Conservation (phyloP, 768 basidiomycete species). For the Lactarius sp. region DNA sequence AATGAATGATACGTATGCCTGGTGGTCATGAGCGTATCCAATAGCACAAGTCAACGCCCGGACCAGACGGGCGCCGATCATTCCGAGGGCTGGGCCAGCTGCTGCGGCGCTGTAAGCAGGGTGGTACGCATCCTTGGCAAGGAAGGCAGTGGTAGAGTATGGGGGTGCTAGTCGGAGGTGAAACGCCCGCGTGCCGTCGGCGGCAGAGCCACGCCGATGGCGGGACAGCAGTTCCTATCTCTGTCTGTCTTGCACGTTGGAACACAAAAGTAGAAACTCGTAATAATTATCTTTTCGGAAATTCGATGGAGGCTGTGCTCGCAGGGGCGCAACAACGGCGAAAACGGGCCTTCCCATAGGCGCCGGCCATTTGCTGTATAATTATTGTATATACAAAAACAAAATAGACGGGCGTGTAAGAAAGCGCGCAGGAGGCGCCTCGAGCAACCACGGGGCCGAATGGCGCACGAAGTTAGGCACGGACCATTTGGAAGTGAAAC, state of each 20-base stretch:
- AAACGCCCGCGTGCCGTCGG: slow-evolving; percentile 17
- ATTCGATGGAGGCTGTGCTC: slow-evolving; percentile 8
- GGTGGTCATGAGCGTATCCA: background rate
- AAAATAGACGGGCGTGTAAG: background rate
- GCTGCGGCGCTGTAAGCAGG: slow-evolving; percentile 1
- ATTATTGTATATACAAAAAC: background rate
- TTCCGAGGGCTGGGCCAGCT: background rate
- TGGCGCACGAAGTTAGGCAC: background rate
- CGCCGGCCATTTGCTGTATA: background rate
- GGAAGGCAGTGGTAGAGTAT: background rate
- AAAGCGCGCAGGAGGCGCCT: slow-evolving; percentile 6
- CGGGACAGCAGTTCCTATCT: background rate
- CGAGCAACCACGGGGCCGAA: background rate
- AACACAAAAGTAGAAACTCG: background rate
- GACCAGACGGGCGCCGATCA: slow-evolving; percentile 4
- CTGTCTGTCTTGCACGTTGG: too few relatives aligned
- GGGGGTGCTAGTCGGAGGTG: background rate
- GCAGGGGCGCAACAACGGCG: background rate
- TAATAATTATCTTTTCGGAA: slow-evolving; percentile 8
- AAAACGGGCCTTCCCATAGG: background rate
- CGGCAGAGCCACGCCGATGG: background rate
- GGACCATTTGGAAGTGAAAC: background rate
- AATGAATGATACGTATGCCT: slow-evolving; percentile 6
- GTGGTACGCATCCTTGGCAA: background rate
- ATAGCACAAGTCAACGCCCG: background rate